These are phyloP conservation scores for Suillus spraguei DNA, from an alignment of 768 basidiomycete species.

Conservation along the genomic window DNA sequence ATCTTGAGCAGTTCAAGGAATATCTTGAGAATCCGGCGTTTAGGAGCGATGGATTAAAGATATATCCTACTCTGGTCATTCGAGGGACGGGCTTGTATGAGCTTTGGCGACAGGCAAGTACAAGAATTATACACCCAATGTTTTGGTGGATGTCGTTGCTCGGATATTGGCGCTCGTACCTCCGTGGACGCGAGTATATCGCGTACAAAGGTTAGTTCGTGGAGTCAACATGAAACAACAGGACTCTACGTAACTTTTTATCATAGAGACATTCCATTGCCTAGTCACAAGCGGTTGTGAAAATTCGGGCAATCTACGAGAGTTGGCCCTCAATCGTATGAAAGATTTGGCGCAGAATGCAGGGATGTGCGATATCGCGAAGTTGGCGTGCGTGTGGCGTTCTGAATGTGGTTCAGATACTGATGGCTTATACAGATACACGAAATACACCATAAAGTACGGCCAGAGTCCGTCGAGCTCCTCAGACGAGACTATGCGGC, in stretches of 20 bases:
- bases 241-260: conserved; percentile 1
- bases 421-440: conserved; percentile 65
- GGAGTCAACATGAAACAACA: background rate
- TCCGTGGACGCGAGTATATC: conserved; percentile 98
- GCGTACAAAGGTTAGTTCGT: conserved; percentile 80
- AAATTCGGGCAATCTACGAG: conserved; percentile 95
- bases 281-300: conserved; percentile 97
- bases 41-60: conserved; percentile 95
- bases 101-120: conserved; percentile 97
- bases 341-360: conserved; percentile 99
- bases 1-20: conserved; percentile 98
- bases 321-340: conserved; percentile 95
- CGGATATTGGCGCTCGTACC: conserved; percentile 95
- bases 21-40: conserved; percentile 99
- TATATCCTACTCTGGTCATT: conserved; percentile 98
- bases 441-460: conserved; percentile 97
- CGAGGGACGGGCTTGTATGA: conserved; percentile 96
- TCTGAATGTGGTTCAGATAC: conserved; percentile 7
- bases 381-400: conserved; percentile 75
- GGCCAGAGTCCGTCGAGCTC: conserved; percentile 93
- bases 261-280: conserved; percentile 91
- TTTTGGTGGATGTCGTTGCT: conserved; percentile 96
- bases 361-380: conserved; percentile 97
- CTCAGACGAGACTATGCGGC: conserved; percentile 94
- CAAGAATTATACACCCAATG: conserved; percentile 99